Percentiles rank a stretch among this genome's conserved stretches.
phyloP scores from a whole-genome alignment of 371 early-diverging fungal genomes.

The Mucor sp. region DNA sequence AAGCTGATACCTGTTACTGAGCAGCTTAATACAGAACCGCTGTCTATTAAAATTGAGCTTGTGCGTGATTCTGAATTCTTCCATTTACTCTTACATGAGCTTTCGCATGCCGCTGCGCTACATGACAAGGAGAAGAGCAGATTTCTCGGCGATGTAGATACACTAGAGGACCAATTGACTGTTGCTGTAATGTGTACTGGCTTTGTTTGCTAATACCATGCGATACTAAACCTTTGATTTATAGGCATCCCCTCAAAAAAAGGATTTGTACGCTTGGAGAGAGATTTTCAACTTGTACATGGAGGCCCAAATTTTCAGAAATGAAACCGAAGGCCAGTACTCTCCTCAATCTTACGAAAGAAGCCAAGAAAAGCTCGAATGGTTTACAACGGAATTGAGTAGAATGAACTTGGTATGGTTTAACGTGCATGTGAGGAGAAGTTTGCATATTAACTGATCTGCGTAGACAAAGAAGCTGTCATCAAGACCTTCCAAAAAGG shows the following conservation, averaged over 20 bases:
- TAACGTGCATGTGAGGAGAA: neutral
- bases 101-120: constrained; percentile 48
- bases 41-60: constrained; percentile 50
- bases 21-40: constrained; percentile 14
- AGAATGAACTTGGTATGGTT: constrained; percentile 35
- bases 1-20: constrained; percentile 21
- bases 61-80: constrained; percentile 63
- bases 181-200: constrained; percentile 33
- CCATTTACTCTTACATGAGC: constrained; percentile 49
- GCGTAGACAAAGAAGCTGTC: constrained; percentile 26
- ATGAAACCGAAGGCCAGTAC: constrained; percentile 41
- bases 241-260: constrained; percentile 25
- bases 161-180: constrained; percentile 41
- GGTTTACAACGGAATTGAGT: constrained; percentile 53
- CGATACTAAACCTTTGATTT: neutral
- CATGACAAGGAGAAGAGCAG: constrained; percentile 41
- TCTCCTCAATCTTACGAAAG: constrained; percentile 27
- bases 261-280: constrained; percentile 65
- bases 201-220: too few relatives aligned
- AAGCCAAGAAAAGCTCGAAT: constrained; percentile 49
- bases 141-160: constrained; percentile 42
- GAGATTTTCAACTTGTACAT: constrained; percentile 70
- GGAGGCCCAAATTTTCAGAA: constrained; percentile 66
- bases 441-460: neutral
- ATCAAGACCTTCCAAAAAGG: constrained; percentile 38